A percentile compares a stretch with the other conserved stretches of the same genome.
These are phyloP conservation scores for Russula virescens DNA, from an alignment of 768 basidiomycete species.

Conservation along the genomic window DNA sequence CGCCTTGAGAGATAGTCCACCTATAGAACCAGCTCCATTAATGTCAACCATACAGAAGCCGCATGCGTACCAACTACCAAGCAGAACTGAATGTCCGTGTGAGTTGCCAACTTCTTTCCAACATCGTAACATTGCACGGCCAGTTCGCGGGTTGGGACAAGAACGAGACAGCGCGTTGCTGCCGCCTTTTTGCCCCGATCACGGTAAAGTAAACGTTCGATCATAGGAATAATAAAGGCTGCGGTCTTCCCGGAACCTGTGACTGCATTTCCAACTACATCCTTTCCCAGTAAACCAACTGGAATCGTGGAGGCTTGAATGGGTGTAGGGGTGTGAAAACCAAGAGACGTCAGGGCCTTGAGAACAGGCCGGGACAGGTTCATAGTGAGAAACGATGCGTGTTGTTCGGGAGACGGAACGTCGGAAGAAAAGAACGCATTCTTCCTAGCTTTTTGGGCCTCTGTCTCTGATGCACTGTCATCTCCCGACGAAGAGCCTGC, in stretches of 20 bases:
- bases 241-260: slow-evolving; percentile 99
- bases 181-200: slow-evolving; percentile 85
- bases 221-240: slow-evolving; percentile 90
- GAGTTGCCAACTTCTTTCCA: slow-evolving; percentile 73
- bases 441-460: slow-evolving; percentile 63
- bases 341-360: slow-evolving; percentile 79
- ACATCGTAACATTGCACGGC: slow-evolving; percentile 96
- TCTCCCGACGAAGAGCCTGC: slow-evolving; percentile 54
- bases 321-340: slow-evolving; percentile 83
- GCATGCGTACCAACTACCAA: slow-evolving; percentile 72
- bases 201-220: slow-evolving; percentile 88
- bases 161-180: slow-evolving; percentile 82
- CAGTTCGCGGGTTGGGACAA: slow-evolving; percentile 92
- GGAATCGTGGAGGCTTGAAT: slow-evolving; percentile 95
- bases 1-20: slow-evolving; percentile 88
- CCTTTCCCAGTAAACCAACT: slow-evolving; percentile 88
- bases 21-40: slow-evolving; percentile 35
- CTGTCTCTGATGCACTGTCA: slow-evolving; percentile 56
- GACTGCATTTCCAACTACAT: slow-evolving; percentile 91
- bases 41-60: slow-evolving; percentile 2
- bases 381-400: slow-evolving; percentile 85
- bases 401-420: slow-evolving; percentile 41
- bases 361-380: slow-evolving; percentile 92
- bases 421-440: slow-evolving; percentile 79
- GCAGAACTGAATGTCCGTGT: slow-evolving; percentile 87